Conservation (phyloP, 2,329 filamentous ascomycete genomes). For the Cladosporium sp. region DNA sequence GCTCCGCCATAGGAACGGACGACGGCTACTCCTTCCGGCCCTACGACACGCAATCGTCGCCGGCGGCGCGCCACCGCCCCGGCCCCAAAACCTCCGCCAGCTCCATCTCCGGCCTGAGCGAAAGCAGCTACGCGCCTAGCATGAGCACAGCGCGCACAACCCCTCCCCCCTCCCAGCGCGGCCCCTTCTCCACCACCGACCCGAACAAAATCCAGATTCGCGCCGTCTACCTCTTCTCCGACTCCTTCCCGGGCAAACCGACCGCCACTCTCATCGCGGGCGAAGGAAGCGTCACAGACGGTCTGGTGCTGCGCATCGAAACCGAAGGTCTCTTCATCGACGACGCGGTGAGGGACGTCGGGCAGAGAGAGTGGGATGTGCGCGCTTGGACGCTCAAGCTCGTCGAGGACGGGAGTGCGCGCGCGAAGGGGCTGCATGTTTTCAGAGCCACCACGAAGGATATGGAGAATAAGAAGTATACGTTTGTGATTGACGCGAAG, state of each 20-base stretch:
- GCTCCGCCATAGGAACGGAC: constrained; percentile 57
- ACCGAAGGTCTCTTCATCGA: constrained; percentile 96
- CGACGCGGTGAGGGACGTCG: constrained; percentile 84
- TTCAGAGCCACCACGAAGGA: constrained; percentile 57
- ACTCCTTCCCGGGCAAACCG: constrained; percentile 81
- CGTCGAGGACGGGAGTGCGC: constrained; percentile 59
- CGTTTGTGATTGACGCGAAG: constrained; percentile 55
- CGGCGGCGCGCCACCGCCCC: constrained; percentile 56
- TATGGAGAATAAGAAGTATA: constrained; percentile 57
- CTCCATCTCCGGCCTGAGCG: constrained; percentile 59
- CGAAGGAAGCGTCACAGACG: constrained; percentile 82
- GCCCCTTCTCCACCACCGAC: constrained; percentile 80
- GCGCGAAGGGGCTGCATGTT: constrained; percentile 47
- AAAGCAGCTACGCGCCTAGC: constrained; percentile 81
- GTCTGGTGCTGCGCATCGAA: constrained; percentile 84
- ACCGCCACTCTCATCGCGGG: constrained; percentile 85
- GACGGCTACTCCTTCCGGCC: constrained; percentile 47
- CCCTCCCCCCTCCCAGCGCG: constrained; percentile 72
- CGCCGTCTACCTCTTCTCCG: constrained; percentile 89
- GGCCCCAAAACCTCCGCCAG: constrained; percentile 33
- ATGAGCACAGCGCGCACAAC: constrained; percentile 80
- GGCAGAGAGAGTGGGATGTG: constrained; percentile 97
- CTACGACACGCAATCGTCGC: constrained; percentile 27
- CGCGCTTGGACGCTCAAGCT: constrained; percentile 96
- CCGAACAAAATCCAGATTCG: constrained; percentile 95